Percentiles rank a stretch among this genome's conserved stretches.
Evolutionary conservation across 148 eudicot genomes (phyloP).

Genomic region (Chenopodium berlandieri): DNA sequence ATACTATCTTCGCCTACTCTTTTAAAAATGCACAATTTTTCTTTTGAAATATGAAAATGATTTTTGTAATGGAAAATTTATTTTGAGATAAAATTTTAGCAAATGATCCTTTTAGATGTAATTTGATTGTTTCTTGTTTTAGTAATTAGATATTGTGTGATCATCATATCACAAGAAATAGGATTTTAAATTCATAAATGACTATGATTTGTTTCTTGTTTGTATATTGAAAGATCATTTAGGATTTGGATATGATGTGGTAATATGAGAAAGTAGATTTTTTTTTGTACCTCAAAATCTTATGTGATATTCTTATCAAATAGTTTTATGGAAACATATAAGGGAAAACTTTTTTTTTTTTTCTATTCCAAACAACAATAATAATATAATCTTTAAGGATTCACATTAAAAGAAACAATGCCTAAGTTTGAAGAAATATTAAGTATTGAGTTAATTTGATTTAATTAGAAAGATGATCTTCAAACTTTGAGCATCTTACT

Average conservation of each 20-base stretch:
- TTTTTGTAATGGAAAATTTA: too few relatives aligned
- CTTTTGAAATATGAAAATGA: neutral
- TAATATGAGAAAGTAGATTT: neutral
- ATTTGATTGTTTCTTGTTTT: neutral
- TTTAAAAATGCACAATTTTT: neutral
- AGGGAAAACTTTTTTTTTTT: too few relatives aligned
- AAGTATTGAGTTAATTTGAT: too few relatives aligned
- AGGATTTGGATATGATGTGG: neutral
- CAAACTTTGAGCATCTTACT: too few relatives aligned
- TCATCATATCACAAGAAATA: neutral
- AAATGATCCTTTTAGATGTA: neutral
- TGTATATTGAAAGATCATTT: neutral
- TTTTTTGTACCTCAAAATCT: neutral
- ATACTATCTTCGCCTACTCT: slow-evolving; percentile 20
- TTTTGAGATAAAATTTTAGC: neutral
- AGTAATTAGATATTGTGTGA: neutral
- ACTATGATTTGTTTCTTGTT: neutral
- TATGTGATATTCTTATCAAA: neutral
- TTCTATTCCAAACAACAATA: too few relatives aligned
- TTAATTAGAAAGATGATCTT: too few relatives aligned
- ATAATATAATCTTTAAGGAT: too few relatives aligned
- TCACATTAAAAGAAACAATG: too few relatives aligned
- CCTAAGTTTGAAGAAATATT: too few relatives aligned
- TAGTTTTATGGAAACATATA: too few relatives aligned
- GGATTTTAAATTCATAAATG: too few relatives aligned